phyloP scores from a whole-genome alignment of 192 early-diverging fungal species.

The Podila clonocystis region DNA sequence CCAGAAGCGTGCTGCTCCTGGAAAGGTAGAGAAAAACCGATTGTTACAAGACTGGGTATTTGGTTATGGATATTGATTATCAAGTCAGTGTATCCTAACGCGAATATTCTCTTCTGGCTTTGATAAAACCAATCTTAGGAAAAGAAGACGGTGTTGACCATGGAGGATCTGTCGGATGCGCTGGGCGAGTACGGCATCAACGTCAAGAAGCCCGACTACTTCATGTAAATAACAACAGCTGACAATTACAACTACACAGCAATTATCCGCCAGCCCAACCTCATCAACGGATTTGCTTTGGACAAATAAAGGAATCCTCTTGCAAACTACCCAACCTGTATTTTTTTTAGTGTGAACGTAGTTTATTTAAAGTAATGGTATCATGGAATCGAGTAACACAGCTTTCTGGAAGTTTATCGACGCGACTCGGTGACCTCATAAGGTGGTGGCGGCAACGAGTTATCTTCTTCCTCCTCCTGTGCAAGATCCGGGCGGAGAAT shows the following conservation, averaged over 20 bases:
- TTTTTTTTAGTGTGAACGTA: neutral
- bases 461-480: conserved; percentile 6
- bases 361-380: conserved; percentile 4
- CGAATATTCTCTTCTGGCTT: neutral
- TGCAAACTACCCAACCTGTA: no score
- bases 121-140: conserved; percentile 58
- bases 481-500: conserved; percentile 5
- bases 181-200: conserved; percentile 94
- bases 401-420: neutral
- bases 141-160: conserved; percentile 87
- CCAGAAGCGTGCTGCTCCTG: conserved; percentile 49
- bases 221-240: conserved; percentile 4
- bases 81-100: neutral
- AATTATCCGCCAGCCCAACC: no score
- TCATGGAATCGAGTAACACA: neutral
- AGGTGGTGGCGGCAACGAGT: conserved; percentile 19
- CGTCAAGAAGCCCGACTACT: conserved; percentile 96
- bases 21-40: conserved; percentile 42
- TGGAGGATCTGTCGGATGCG: conserved; percentile 93
- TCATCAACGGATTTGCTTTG: no score
- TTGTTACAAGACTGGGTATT: neutral
- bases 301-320: no score
- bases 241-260: no score
- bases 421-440: conserved; percentile 15
- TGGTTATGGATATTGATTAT: neutral